A percentile compares a stretch with the other conserved stretches of the same genome.
phyloP scores from a whole-genome alignment of 208 protist species.

The Strigomonas culicis region DNA sequence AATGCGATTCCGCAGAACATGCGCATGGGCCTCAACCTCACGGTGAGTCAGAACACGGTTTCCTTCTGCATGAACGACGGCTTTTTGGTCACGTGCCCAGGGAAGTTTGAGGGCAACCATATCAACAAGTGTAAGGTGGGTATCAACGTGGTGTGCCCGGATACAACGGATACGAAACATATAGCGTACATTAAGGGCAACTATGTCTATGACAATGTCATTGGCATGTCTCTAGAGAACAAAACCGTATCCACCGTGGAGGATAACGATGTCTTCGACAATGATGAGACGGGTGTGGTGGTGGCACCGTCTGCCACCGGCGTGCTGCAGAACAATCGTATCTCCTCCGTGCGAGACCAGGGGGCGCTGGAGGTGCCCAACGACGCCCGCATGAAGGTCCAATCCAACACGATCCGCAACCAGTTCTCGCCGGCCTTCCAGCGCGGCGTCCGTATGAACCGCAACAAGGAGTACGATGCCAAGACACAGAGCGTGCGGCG shows the following conservation, averaged over 20 bases:
- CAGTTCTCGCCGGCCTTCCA: constrained; percentile 87
- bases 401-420: constrained; percentile 73
- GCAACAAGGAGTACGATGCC: constrained; percentile 46
- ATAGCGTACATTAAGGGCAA: constrained; percentile 36
- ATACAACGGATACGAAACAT: constrained; percentile 1
- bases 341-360: constrained; percentile 55
- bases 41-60: constrained; percentile 52
- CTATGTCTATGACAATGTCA: constrained; percentile 60
- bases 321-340: constrained; percentile 61
- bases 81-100: constrained; percentile 42
- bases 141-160: constrained; percentile 34
- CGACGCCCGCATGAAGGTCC: constrained; percentile 43
- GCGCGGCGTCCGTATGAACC: constrained; percentile 38
- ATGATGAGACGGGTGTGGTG: constrained; percentile 44
- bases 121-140: constrained; percentile 62
- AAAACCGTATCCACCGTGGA: constrained; percentile 29
- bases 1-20: constrained; percentile 42
- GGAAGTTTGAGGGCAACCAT: constrained; percentile 57
- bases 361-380: constrained; percentile 55
- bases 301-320: constrained; percentile 36
- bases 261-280: constrained; percentile 87
- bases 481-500: constrained; percentile 7
- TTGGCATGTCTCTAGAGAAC: constrained; percentile 50
- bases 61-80: constrained; percentile 52
- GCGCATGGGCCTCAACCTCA: constrained; percentile 30